These are phyloP conservation scores for Cordia subcordata DNA, from an alignment of 257 asterid genomes.

Conservation along the genomic window DNA sequence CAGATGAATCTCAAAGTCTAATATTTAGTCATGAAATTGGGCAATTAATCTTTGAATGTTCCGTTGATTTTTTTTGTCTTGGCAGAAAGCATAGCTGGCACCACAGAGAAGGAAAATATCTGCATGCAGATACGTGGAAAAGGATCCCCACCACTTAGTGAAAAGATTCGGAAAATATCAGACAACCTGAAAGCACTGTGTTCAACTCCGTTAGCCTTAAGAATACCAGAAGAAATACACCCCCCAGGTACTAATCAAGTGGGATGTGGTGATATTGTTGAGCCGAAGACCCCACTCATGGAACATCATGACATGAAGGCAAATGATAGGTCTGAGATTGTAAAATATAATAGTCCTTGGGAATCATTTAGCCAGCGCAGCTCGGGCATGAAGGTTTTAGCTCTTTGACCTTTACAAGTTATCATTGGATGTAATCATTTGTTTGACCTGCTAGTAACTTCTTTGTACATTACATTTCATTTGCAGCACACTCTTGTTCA, in stretches of 20 bases:
- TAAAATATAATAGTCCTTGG: conserved; percentile 46
- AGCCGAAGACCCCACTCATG: conserved; percentile 69
- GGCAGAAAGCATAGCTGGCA: conserved; percentile 17
- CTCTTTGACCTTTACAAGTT: neutral
- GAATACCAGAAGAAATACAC: conserved; percentile 30
- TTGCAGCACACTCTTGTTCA: conserved; percentile 58
- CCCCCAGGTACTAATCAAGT: conserved; percentile 22
- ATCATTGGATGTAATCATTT: neutral
- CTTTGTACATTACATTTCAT: neutral
- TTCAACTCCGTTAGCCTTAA: conserved; percentile 43
- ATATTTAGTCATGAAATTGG: neutral
- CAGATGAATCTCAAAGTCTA: neutral
- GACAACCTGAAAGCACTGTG: conserved; percentile 41
- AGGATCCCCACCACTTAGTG: conserved; percentile 66
- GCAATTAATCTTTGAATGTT: neutral
- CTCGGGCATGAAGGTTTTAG: conserved; percentile 60
- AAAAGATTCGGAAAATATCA: conserved; percentile 48
- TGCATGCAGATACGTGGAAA: conserved; percentile 14
- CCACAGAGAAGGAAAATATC: conserved; percentile 24
- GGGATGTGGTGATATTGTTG: conserved; percentile 24
- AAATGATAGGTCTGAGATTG: conserved; percentile 13
- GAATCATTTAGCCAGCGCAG: conserved; percentile 44
- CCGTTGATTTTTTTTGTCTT: conserved; percentile 4
- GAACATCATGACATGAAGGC: conserved; percentile 15
- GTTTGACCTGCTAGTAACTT: neutral